phyloP scores from a whole-genome alignment of 1,284 basidiomycete genomes.

The Dichomitus squalens region DNA sequence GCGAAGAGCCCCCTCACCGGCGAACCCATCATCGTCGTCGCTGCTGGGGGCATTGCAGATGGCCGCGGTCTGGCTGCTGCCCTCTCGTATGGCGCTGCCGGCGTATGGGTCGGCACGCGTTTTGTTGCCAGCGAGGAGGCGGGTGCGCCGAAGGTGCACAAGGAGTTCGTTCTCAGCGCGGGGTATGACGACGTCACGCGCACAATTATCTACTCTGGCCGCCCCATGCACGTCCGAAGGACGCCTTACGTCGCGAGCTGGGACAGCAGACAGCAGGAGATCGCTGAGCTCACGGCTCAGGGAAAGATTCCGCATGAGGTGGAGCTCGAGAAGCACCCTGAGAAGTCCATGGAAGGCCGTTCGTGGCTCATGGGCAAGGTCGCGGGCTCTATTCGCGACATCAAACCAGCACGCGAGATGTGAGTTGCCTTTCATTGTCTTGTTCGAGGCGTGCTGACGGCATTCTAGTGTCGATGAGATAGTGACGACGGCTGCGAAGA shows the following conservation, averaged over 20 bases:
- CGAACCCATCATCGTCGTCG: slow-evolving; percentile 75
- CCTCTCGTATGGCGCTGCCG: slow-evolving; percentile 79
- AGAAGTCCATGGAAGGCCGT: slow-evolving; percentile 62
- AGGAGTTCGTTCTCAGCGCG: slow-evolving; percentile 65
- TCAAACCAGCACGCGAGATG: slow-evolving; percentile 84
- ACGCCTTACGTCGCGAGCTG: slow-evolving; percentile 76
- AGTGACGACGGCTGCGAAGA: slow-evolving; percentile 55
- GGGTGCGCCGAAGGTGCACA: slow-evolving; percentile 80
- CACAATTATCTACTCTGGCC: slow-evolving; percentile 81
- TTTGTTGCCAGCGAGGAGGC: slow-evolving; percentile 88
- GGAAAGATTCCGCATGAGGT: slow-evolving; percentile 79
- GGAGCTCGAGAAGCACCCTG: slow-evolving; percentile 71
- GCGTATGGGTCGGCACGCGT: slow-evolving; percentile 90
- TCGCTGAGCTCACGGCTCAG: slow-evolving; percentile 58
- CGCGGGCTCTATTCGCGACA: slow-evolving; percentile 76
- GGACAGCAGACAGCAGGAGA: slow-evolving; percentile 61
- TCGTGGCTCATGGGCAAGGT: slow-evolving; percentile 87
- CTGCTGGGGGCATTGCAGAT: slow-evolving; percentile 84
- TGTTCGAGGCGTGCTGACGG: neutral
- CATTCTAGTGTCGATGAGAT: slow-evolving; percentile 68
- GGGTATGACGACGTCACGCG: slow-evolving; percentile 73
- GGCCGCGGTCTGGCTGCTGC: slow-evolving; percentile 82
- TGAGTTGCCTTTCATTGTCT: slow-evolving; percentile 36
- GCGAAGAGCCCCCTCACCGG: slow-evolving; percentile 75
- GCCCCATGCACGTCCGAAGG: slow-evolving; percentile 82